A percentile compares a stretch with the other conserved stretches of the same genome.
phyloP scores from a whole-genome alignment of 192 early-diverging fungal genomes.

The Coemansia sp. region DNA sequence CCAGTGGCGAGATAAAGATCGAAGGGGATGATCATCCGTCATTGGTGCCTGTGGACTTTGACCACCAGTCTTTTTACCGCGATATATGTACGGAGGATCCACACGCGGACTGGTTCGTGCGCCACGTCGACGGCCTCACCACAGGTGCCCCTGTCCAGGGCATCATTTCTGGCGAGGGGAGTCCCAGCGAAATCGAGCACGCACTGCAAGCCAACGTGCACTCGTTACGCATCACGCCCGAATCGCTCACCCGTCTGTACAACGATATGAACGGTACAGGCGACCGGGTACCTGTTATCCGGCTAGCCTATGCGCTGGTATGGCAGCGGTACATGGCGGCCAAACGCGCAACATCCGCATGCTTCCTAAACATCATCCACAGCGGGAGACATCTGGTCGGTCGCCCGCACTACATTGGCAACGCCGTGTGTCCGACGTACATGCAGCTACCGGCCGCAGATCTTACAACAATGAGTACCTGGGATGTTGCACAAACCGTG shows the following conservation, averaged over 20 bases:
- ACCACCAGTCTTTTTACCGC: slow-evolving; percentile 24
- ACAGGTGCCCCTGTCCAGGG: neutral
- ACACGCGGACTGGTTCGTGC: slow-evolving; percentile 28
- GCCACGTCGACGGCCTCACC: slow-evolving; percentile 16
- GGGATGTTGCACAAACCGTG: slow-evolving; percentile 17
- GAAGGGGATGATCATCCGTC: neutral
- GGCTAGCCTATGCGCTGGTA: slow-evolving; percentile 41
- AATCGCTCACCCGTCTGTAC: slow-evolving; percentile 12
- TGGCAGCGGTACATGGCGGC: slow-evolving; percentile 38
- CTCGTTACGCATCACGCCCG: slow-evolving; percentile 19
- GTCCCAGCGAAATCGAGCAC: slow-evolving; percentile 18
- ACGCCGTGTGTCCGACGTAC: slow-evolving; percentile 42
- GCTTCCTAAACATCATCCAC: slow-evolving; percentile 31
- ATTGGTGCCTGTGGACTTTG: slow-evolving; percentile 23
- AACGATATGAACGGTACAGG: neutral
- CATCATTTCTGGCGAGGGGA: neutral
- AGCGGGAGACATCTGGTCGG: slow-evolving; percentile 17
- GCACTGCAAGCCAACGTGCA: slow-evolving; percentile 28
- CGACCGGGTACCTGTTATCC: slow-evolving; percentile 15
- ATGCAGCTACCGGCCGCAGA: slow-evolving; percentile 6
- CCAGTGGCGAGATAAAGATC: too few relatives aligned
- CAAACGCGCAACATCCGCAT: neutral
- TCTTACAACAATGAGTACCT: neutral
- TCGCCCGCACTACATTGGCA: slow-evolving; percentile 37
- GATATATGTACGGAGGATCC: neutral